Base-by-base conservation (phyloP, 306 rosid genomes). In the Vigna angularis region DNA sequence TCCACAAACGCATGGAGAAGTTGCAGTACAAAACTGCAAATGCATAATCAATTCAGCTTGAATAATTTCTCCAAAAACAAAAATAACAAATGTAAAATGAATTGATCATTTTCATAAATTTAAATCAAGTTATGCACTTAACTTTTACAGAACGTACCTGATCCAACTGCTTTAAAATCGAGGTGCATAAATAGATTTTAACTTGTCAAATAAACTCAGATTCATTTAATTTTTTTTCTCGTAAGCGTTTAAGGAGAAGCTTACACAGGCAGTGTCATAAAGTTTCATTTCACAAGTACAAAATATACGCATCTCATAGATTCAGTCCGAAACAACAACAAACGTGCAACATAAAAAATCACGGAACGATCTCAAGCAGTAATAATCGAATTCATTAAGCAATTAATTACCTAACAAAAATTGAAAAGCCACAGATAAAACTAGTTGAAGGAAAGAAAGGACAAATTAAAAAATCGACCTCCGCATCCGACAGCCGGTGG, bases 381-480 rank as follows among this genome's bases (percentile, higher is more conserved):
- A 1, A 68, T 47, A 48, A 68, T 15, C 13, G 40, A 67, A 45
- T 67, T 12, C 18, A 66, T 44, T 22, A 16, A 36, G 28, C 50
- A 65, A 34, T 42, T 34, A 26, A 65, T 42, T 34, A 18, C 30
- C 53, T 18, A 66, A 11, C 30, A 42, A 40, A 3, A 44, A 42
- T 20, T 13, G 17, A n/a, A 26, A 68, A 26, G 7, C 17, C 11
- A 36, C 10, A 9, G 4, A 24, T 7, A 26, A 20, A 73, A 56
- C 7, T 1, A 0, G 0, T 34, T 1, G 47, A 51, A n/a, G 20
- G 4, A 6, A 13, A 22, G n/a, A 34, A 26, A 52, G 11, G 9
- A 45, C 18, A 3, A 55, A 32, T 15, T 62, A 6, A 14, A 22
- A 50, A 17, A 30, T 36, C 15, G 18, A 93, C 97, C 94, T 88